Conservation (phyloP, 2,329 filamentous ascomycete genomes). For the Exophiala mesophila region DNA sequence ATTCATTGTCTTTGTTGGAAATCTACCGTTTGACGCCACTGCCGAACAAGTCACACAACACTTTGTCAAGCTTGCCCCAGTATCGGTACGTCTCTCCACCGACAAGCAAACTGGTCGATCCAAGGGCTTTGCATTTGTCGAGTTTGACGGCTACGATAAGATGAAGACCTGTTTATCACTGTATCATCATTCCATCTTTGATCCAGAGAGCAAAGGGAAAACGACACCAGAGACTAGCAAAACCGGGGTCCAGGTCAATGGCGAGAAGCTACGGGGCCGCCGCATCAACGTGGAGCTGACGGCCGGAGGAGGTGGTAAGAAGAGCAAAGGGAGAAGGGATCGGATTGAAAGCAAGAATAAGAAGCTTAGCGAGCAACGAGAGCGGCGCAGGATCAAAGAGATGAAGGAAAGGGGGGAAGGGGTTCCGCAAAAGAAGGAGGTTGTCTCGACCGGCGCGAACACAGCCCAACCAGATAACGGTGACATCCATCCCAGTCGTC, state of each 20-base stretch:
- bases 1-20: conserved; percentile 80
- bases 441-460: conserved; percentile 24
- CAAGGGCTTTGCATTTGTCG: conserved; percentile 79
- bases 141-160: conserved; percentile 78
- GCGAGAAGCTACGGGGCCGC: conserved; percentile 42
- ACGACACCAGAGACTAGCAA: conserved; percentile 5
- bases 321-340: conserved; percentile 63
- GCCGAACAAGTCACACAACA: conserved; percentile 64
- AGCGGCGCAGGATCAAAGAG: conserved; percentile 43
- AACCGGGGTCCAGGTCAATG: conserved; percentile 2
- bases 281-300: conserved; percentile 93
- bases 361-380: conserved; percentile 68
- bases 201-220: conserved; percentile 44
- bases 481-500: conserved; percentile 43
- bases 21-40: conserved; percentile 81
- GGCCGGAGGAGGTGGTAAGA: conserved; percentile 78
- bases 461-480: conserved; percentile 29
- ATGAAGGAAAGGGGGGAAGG: conserved; percentile 29
- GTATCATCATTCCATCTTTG: conserved; percentile 80
- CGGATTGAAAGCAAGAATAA: conserved; percentile 83
- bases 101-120: conserved; percentile 60
- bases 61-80: conserved; percentile 70
- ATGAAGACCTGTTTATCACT: conserved; percentile 91
- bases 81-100: conserved; percentile 66
- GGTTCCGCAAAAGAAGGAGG: conserved; percentile 33